Base-by-base conservation (phyloP, 164 flowering plant species). In the Buxus sempervirens region DNA sequence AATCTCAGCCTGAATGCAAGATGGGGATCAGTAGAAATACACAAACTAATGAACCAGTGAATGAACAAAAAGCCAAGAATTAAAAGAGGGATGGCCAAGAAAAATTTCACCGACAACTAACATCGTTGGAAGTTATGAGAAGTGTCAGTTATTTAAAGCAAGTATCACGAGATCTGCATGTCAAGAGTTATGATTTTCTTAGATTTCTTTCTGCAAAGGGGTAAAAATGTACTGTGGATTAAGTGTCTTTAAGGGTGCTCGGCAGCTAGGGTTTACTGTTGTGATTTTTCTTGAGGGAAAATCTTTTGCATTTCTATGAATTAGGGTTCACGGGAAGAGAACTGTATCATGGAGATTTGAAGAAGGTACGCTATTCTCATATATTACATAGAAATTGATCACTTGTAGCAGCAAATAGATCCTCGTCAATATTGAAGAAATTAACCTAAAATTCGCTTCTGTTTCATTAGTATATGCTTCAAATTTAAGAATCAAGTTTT, bases 1-100 rank as follows among this genome's bases (percentile, higher is more conserved):
- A 49, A 94, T 94, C 68, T 91, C 98, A 0, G 85, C 89, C 98
- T 94, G 76, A 62, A 67, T 65, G 75, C 4, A 45, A 27, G 10
- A 27, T 9, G 15, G 10, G 19, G 9, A 48, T 5, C 41, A 27
- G 28, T 20, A 16, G 13, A 36, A 32, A 16, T 8, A 36, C 5
- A 41, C 13, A 38, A n/a, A 45, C 48, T 45, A 45, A 32, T 18
- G 8, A 24, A 10, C 4, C 28, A 53, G 6, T 24, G n/a, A 12
- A 12, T 25, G 27, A 12, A 23, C 18, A 27, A 48, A 26, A 24
- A 58, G 5, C 41, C 49, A 55, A 32, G 48, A 23, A 55, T n/a
- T n/a, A n/a, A n/a, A 1, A 49, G 64, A 48, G 22, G 63, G 8
- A 58, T 16, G 38, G 27, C 20, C 15, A 58, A n/a, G 15, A n/a